Evolutionary conservation across 2,329 filamentous ascomycete genomes (phyloP), one percentile per base, ranked within the genome.

Genomic region (Claviceps fusiformis): DNA sequence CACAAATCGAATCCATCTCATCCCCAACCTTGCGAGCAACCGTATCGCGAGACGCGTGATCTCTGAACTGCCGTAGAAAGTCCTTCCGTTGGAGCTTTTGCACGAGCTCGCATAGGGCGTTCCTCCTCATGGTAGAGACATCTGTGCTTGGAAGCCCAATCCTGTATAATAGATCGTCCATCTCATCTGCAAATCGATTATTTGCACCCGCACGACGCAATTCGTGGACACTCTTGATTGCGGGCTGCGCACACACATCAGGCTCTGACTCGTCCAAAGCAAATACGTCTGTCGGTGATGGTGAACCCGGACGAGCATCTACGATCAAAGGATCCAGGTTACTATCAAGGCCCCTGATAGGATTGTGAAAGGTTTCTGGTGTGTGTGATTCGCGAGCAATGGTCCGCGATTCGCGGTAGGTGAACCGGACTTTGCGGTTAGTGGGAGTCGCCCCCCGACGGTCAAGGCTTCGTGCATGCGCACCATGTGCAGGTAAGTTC

Each of bases 1-100:
- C 82, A 53, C 77, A 76, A 41, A 86, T 71, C 27, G 76, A 60
- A 64, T 90, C 86, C 1, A 74, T 69, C 62, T 85, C 80, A 51
- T 74, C 73, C 0, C 74, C 76, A 10, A 87, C 73, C 46, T 80
- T 78, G 48, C 79, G 75, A 53, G 89, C 79, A 17, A 96, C 73
- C 35, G 79, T 79, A 54, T 82, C 78, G 58, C 89, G 86, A 55
- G 86, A 81, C 7, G 82, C 81, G 60, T 89, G 84, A 58, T 90
- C 84, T 24, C 86, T 77, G 62, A 95, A 90, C 58, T 87, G 83
- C 19, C 76, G 74, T 33, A 81, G 73, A 61, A 87, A 90, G 0
- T 73, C 74, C 62, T 83, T 82, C 52, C 84, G 73, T 51, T 78
- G 76, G 46, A 85, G 72, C 61, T 81, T 82, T 48, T 76, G 73